Percentiles rank a stretch among this genome's conserved stretches.
Conservation (phyloP, 2,329 filamentous ascomycete species). For the Exutisphaerella laricina region DNA sequence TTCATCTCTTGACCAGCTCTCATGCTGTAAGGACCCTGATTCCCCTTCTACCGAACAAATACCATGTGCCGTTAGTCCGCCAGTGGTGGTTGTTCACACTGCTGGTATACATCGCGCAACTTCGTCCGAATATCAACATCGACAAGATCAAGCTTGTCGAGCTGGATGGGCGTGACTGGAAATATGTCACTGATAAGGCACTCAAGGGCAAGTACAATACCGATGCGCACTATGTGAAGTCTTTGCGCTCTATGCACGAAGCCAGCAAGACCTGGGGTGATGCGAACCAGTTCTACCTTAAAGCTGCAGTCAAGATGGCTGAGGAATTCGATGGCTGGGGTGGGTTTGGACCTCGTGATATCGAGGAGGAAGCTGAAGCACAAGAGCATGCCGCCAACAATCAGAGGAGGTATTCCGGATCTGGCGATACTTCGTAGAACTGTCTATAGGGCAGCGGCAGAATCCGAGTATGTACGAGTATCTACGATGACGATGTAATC, state of each 20-base stretch:
- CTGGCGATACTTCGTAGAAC: constrained; percentile 5
- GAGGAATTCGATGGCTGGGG: constrained; percentile 69
- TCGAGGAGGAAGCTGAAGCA: constrained; percentile 15
- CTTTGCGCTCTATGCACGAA: constrained; percentile 68
- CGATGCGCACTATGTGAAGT: constrained; percentile 83
- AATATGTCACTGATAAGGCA: constrained; percentile 66
- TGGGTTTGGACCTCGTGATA: constrained; percentile 36
- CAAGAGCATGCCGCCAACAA: constrained; percentile 5
- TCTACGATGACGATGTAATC: constrained; percentile 4
- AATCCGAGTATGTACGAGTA: constrained; percentile 11
- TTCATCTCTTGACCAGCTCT: constrained; percentile 75
- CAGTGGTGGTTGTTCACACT: constrained; percentile 88
- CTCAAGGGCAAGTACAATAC: constrained; percentile 61
- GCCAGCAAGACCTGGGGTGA: constrained; percentile 71
- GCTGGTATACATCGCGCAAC: constrained; percentile 68
- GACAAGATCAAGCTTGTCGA: constrained; percentile 57
- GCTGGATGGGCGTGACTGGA: constrained; percentile 65
- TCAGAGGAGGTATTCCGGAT: constrained; percentile 7
- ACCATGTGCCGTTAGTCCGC: constrained; percentile 67
- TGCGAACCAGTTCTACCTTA: constrained; percentile 58
- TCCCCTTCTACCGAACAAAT: constrained; percentile 65
- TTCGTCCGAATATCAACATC: constrained; percentile 66
- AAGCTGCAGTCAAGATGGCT: constrained; percentile 64
- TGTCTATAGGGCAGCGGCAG: background rate
- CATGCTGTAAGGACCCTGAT: constrained; percentile 85